Evolutionary conservation across 495 filamentous ascomycete species (phyloP), one percentile per base, ranked within the genome.

Genomic region (Hypoxylon subgilvum): DNA sequence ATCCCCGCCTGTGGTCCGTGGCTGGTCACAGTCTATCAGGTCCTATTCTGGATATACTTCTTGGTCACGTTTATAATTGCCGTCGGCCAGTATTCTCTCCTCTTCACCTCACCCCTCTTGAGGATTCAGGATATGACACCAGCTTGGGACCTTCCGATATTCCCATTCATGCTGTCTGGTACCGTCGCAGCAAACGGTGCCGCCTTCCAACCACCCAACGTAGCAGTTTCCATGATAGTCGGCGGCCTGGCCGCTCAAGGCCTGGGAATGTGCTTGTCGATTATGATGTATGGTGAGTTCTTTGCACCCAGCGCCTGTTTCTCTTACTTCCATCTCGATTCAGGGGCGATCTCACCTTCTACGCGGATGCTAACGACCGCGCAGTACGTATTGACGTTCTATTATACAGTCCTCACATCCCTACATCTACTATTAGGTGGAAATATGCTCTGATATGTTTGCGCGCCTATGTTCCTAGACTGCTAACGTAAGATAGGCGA

Each of bases 121-220:
- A 76, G 40, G 31, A 56, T 70, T 21, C 74, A 53, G 13, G 63
- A 67, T 67, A 65, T 78, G 78, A 79, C 80, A 17, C 82, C 82
- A 0, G 79, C 77, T 4, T 84, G 81, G 81, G 76, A 82, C 31
- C 63, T 85, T 14, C 82, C 82, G 0, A 76, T 82, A 8, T 84
- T 82, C 44, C 81, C 82, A 8, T 72, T 79, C 36, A 78, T 85
- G 72, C 65, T 84, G 8, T 69, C 77, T 1, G 82, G 82, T 2
- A 77, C 79, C 1, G 57, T 83, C 21, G 82, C 80, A 0, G 75
- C 74, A 1, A 48, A 60, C 0, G 57, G 76, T 8, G 67, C 74
- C n/a, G 58, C 66, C 3, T 70, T 61, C 6, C 82, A 84, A 50
- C 79, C 81, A 0, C 39, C 65, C 0, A 41, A 51, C 2, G 53